Percentiles rank a stretch among this genome's conserved stretches.
Evolutionary conservation across 1,284 basidiomycete species (phyloP).

Genomic region (Veloporphyrellus conicus): DNA sequence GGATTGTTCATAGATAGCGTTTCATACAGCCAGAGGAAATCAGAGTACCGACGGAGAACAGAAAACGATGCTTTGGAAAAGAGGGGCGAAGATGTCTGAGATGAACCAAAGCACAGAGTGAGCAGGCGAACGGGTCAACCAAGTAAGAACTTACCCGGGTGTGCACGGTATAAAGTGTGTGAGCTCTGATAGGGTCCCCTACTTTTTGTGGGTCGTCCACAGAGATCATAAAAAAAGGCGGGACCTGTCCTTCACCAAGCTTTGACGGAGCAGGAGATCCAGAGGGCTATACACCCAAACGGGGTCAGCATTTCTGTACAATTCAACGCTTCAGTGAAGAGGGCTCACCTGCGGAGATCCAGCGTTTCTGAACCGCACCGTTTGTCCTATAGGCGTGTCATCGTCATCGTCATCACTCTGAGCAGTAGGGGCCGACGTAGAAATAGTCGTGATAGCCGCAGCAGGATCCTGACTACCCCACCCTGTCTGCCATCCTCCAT

Average conservation of each 20-base stretch:
- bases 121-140: not conserved
- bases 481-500: conserved; percentile 54
- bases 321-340: not conserved
- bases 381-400: conserved; percentile 66
- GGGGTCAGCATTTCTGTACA: no score
- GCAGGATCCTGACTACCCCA: conserved; percentile 35
- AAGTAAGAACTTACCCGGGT: conserved; percentile 57
- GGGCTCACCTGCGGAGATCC: conserved; percentile 29
- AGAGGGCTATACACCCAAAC: conserved; percentile 15
- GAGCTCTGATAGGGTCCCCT: conserved; percentile 86
- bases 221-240: conserved; percentile 70
- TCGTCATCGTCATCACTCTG: conserved; percentile 58
- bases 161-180: conserved; percentile 92
- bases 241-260: conserved; percentile 42
- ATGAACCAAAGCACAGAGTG: not conserved
- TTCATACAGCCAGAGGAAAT: conserved; percentile 97
- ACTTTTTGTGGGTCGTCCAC: conserved; percentile 93
- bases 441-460: conserved; percentile 6
- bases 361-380: conserved; percentile 37
- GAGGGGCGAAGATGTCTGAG: conserved; percentile 75
- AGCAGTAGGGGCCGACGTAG: conserved; percentile 13
- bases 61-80: conserved; percentile 82
- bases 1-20: conserved; percentile 89
- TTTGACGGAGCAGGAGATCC: conserved; percentile 17
- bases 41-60: conserved; percentile 90